Evolutionary conservation across 352 stramenopile species (phyloP).

Genomic region (Pythium aquatile): DNA sequence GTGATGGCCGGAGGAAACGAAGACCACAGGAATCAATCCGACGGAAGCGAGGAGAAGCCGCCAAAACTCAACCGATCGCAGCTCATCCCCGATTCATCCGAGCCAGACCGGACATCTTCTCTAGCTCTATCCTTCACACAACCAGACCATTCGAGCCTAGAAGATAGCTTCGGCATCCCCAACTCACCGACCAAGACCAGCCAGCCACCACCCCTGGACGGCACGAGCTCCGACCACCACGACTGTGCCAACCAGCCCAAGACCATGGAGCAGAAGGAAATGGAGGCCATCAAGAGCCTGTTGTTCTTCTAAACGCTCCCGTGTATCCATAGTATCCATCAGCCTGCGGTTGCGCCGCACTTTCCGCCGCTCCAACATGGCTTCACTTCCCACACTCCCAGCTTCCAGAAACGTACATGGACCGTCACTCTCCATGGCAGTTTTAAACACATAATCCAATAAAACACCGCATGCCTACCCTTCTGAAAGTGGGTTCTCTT

Average conservation of each 20-base stretch:
- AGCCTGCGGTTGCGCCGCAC: background rate
- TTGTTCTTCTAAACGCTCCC: slow-evolving; percentile 40
- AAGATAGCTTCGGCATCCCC: slow-evolving; percentile 20
- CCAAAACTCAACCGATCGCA: slow-evolving; percentile 16
- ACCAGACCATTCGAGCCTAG: background rate
- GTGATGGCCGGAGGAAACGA: background rate
- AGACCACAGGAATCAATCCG: background rate
- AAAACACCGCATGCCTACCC: background rate
- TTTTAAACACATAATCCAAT: slow-evolving; percentile 3
- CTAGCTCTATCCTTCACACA: slow-evolving; percentile 7
- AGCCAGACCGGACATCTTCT: background rate
- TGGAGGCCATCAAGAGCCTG: slow-evolving; percentile 54
- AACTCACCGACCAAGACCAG: slow-evolving; percentile 10
- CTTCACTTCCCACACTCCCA: background rate
- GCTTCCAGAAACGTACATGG: slow-evolving; percentile 1
- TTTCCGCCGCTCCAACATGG: slow-evolving; percentile 1
- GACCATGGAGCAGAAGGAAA: slow-evolving; percentile 55
- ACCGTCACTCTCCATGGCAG: background rate
- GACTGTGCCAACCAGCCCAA: slow-evolving; percentile 21
- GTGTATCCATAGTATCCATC: background rate
- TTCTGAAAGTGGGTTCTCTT: background rate
- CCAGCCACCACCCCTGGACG: background rate
- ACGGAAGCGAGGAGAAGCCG: slow-evolving; percentile 7
- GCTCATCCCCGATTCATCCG: slow-evolving; percentile 4
- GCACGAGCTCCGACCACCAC: background rate